phyloP scores from a whole-genome alignment of 1,284 basidiomycete species.

The Sanghuangporus weigelae region DNA sequence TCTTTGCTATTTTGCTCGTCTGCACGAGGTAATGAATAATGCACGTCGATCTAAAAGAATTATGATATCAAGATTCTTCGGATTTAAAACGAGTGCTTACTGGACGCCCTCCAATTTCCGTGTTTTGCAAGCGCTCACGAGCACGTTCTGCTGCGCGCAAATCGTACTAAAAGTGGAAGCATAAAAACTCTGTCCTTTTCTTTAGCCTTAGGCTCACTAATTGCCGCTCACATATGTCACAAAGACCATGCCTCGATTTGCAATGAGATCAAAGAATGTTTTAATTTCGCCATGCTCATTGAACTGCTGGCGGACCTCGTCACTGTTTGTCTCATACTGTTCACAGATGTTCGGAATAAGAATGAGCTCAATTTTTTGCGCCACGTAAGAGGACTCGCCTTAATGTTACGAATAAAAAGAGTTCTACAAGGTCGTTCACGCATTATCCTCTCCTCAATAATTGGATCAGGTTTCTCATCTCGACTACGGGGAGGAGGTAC shows the following conservation, averaged over 20 bases:
- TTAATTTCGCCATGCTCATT: constrained; percentile 93
- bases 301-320: constrained; percentile 80
- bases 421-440: constrained; percentile 92
- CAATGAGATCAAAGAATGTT: constrained; percentile 93
- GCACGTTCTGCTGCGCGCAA: constrained; percentile 88
- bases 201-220: neutral
- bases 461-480: constrained; percentile 80
- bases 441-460: constrained; percentile 86
- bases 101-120: constrained; percentile 76
- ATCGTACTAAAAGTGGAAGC: constrained; percentile 63
- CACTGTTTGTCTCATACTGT: constrained; percentile 88
- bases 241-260: constrained; percentile 94
- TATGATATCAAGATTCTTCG: neutral
- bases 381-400: constrained; percentile 55
- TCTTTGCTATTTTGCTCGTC: constrained; percentile 67
- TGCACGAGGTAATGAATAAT: constrained; percentile 91
- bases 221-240: constrained; percentile 83
- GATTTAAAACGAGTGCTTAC: constrained; percentile 41
- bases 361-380: constrained; percentile 20
- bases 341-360: constrained; percentile 19
- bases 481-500: constrained; percentile 53
- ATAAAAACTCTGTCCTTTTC: neutral
- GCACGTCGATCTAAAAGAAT: constrained; percentile 82
- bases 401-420: constrained; percentile 94
- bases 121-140: constrained; percentile 81